Conservation (phyloP, 1,284 basidiomycete species). For the Schizophyllum amplum region DNA sequence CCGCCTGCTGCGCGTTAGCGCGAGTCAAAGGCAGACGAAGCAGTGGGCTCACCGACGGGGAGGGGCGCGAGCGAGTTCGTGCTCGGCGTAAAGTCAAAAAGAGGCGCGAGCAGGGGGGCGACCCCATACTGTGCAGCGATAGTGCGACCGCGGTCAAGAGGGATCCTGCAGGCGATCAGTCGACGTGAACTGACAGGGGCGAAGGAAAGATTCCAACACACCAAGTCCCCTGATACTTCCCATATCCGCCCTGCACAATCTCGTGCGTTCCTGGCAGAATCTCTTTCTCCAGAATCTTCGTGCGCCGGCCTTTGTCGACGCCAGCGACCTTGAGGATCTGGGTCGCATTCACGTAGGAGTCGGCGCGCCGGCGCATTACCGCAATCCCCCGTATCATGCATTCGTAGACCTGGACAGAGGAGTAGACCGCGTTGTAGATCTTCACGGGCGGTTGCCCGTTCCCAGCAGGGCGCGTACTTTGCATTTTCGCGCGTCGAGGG, state of each 20-base stretch:
- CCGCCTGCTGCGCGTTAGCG: constrained; percentile 19
- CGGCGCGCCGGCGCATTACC: constrained; percentile 92
- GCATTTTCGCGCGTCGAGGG: not conserved
- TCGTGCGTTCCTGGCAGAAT: constrained; percentile 94
- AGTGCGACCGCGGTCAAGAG: constrained; percentile 83
- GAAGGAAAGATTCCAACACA: constrained; percentile 29
- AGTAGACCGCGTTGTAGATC: constrained; percentile 86
- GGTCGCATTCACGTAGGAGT: constrained; percentile 96
- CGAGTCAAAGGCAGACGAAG: constrained; percentile 11
- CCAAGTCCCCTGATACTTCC: constrained; percentile 99
- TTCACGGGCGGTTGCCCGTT: constrained; percentile 39
- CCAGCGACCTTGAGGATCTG: constrained; percentile 99
- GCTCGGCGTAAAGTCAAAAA: constrained; percentile 87
- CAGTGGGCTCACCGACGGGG: constrained; percentile 29
- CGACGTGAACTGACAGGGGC: constrained; percentile 6
- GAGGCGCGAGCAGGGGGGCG: constrained; percentile 71
- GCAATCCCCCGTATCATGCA: constrained; percentile 97
- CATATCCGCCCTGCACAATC: constrained; percentile 98
- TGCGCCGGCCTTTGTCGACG: constrained; percentile 92
- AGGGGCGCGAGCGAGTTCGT: constrained; percentile 56
- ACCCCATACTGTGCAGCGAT: constrained; percentile 92
- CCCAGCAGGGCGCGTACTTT: not conserved
- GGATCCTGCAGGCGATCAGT: constrained; percentile 57
- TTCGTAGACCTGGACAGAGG: constrained; percentile 88
- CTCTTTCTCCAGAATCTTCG: constrained; percentile 98